A percentile compares a stretch with the other conserved stretches of the same genome.
phyloP scores from a whole-genome alignment of 305 asterid species.

The Fraxinus angustifolia region DNA sequence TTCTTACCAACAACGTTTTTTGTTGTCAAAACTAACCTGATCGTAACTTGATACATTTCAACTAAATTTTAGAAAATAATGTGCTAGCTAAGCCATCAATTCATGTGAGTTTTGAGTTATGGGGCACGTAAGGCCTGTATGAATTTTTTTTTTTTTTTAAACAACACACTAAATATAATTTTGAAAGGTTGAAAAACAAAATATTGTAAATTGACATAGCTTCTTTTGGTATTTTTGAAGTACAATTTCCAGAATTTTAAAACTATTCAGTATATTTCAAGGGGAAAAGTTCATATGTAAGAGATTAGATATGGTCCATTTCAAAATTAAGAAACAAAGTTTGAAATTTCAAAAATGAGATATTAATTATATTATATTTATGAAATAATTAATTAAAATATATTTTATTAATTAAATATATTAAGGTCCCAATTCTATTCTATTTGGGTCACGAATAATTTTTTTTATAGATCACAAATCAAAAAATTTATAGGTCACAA shows the following conservation, averaged over 20 bases:
- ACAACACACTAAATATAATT: neutral
- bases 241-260: neutral
- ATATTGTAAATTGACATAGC: neutral
- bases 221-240: neutral
- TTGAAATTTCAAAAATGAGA: too few species aligned
- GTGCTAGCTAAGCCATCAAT: neutral
- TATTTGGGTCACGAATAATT: too few species aligned
- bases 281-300: too few species aligned
- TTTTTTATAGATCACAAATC: too few species aligned
- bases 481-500: too few species aligned
- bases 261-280: too few species aligned
- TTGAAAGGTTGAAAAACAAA: neutral
- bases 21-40: neutral
- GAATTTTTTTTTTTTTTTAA: neutral
- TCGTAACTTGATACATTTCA: neutral
- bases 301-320: too few species aligned
- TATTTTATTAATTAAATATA: too few species aligned
- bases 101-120: neutral
- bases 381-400: too few species aligned
- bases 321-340: too few species aligned
- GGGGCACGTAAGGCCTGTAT: neutral
- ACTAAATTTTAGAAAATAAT: neutral
- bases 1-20: neutral
- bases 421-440: too few species aligned
- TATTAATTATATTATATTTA: too few species aligned